phyloP scores from a whole-genome alignment of 345 rosid species.

The Geranium rotundifolium region DNA sequence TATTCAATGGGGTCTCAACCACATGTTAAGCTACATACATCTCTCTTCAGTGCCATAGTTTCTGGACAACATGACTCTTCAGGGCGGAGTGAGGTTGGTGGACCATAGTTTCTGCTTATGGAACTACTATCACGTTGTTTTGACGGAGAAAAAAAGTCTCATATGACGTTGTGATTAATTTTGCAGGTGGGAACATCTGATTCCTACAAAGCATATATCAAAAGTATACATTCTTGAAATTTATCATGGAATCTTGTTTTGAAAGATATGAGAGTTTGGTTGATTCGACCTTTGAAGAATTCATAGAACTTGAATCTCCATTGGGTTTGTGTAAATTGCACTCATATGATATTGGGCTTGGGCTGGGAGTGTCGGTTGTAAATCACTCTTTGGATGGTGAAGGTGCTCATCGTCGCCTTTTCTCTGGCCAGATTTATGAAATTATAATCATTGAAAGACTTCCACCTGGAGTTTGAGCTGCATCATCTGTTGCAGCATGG shows the following conservation, averaged over 20 bases:
- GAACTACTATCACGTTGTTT: no score
- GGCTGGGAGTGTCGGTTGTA: slow-evolving; percentile 20
- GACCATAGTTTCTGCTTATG: neutral
- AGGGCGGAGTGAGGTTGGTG: slow-evolving; percentile 22
- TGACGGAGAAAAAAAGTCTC: no score
- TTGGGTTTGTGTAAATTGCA: slow-evolving; percentile 19
- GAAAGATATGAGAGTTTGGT: slow-evolving; percentile 25
- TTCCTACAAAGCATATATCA: neutral
- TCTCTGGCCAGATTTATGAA: slow-evolving; percentile 23
- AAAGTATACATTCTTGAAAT: slow-evolving; percentile 17
- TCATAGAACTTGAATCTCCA: slow-evolving; percentile 19
- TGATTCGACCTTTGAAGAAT: slow-evolving; percentile 38
- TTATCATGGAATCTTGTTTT: slow-evolving; percentile 50
- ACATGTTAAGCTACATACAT: neutral
- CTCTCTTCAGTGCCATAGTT: slow-evolving; percentile 7
- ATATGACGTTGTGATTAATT: neutral
- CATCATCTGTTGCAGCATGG: slow-evolving; percentile 45
- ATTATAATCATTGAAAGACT: slow-evolving; percentile 51
- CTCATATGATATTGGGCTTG: slow-evolving; percentile 12
- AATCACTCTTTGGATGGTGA: slow-evolving; percentile 49
- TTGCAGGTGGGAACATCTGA: slow-evolving; percentile 22
- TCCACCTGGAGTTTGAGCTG: slow-evolving; percentile 81
- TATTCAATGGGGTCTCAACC: slow-evolving; percentile 15
- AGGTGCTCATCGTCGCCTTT: slow-evolving; percentile 78
- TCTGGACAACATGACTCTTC: slow-evolving; percentile 7